Conservation (phyloP, 1,284 basidiomycete species). For the Pseudozyma hubeiensis region DNA sequence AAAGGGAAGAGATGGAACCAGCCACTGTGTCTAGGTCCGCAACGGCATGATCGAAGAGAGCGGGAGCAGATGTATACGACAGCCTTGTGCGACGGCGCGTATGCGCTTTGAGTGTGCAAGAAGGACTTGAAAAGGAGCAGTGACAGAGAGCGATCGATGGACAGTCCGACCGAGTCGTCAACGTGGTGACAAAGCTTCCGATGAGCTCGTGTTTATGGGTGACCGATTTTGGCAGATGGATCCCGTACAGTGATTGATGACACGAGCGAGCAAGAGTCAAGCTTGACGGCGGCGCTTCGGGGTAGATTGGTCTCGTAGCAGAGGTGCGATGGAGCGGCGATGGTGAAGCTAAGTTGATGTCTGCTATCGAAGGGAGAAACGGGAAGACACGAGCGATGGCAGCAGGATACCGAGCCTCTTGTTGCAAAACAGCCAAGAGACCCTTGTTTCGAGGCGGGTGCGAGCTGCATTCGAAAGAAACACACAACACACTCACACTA, state of each 20-base stretch:
- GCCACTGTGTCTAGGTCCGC: not conserved
- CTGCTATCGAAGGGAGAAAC: too few relatives aligned
- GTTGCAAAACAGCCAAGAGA: not conserved
- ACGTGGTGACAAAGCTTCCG: not conserved
- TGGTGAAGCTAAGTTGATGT: too few relatives aligned
- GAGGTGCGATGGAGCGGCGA: too few relatives aligned
- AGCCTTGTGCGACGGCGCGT: not conserved
- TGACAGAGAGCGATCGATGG: not conserved
- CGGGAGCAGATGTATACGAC: not conserved
- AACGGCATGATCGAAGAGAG: conserved; percentile 7
- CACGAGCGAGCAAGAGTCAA: too few relatives aligned
- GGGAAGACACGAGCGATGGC: too few relatives aligned
- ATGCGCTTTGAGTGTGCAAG: not conserved
- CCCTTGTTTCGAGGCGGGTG: conserved; percentile 1
- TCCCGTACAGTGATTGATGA: too few relatives aligned
- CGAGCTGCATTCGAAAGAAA: conserved; percentile 7
- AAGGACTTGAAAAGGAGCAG: not conserved
- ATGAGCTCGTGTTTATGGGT: too few relatives aligned
- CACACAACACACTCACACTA: conserved; percentile 1
- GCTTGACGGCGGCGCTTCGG: not conserved
- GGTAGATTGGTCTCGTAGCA: too few relatives aligned
- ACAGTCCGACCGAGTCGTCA: too few relatives aligned
- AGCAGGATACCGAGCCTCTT: too few relatives aligned
- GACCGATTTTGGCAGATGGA: too few relatives aligned
- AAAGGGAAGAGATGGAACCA: not conserved